phyloP scores from a whole-genome alignment of 23 red algal species.

The Agarophyton chilense region DNA sequence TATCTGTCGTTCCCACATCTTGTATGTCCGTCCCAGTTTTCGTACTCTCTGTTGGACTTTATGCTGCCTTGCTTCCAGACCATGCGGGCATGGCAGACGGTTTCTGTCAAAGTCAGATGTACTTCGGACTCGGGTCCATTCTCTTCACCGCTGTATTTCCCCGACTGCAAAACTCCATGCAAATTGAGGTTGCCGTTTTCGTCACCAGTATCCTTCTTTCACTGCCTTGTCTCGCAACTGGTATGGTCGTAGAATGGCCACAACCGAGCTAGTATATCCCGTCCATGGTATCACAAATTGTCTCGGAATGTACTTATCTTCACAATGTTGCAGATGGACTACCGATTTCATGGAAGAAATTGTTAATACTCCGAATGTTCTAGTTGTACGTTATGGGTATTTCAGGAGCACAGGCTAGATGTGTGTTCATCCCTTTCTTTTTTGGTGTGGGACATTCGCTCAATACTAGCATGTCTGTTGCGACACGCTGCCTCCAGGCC shows the following conservation, averaged over 20 bases:
- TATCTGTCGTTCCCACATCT: not conserved
- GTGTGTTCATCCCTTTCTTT: conserved; percentile 31
- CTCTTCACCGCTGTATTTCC: conserved; percentile 18
- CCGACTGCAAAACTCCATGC: not conserved
- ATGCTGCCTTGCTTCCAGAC: conserved; percentile 1
- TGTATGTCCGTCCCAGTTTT: not conserved
- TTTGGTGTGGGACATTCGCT: conserved; percentile 16
- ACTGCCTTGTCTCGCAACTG: not conserved
- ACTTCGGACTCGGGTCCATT: conserved; percentile 27
- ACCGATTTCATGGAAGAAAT: conserved; percentile 20
- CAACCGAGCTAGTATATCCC: not conserved
- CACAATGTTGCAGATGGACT: not conserved
- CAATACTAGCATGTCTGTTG: not conserved
- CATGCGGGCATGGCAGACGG: conserved; percentile 13
- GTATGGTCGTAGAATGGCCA: conserved; percentile 33
- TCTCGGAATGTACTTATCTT: not conserved
- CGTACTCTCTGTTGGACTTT: conserved; percentile 14
- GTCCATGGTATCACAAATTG: not conserved
- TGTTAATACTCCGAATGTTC: conserved; percentile 3
- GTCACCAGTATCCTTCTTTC: conserved; percentile 1
- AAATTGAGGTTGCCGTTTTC: not conserved
- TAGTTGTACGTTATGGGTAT: conserved; percentile 18
- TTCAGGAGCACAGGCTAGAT: not conserved
- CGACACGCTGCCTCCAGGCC: not conserved
- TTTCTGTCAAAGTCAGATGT: conserved; percentile 23